Evolutionary conservation across 306 rosid species (phyloP).

Genomic region (Purshia tridentata): DNA sequence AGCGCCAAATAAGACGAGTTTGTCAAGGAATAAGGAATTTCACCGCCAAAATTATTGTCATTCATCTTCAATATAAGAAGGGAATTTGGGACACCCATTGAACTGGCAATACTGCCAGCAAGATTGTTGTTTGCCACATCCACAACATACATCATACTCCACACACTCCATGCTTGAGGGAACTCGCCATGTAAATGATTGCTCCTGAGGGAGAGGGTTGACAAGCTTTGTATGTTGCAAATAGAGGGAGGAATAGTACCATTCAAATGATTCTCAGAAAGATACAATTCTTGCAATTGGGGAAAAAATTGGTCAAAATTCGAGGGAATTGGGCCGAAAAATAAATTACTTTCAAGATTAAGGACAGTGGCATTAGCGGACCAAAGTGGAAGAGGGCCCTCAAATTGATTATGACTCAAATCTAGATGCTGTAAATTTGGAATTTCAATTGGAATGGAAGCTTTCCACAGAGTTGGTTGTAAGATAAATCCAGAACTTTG

Average conservation of each 20-base stretch:
- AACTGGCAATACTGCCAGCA: background rate
- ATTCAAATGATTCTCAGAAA: background rate
- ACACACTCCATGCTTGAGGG: background rate
- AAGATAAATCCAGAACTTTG: background rate
- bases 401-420: background rate
- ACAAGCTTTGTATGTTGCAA: background rate
- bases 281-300: background rate
- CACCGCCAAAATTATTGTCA: background rate
- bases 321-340: background rate
- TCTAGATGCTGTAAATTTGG: background rate
- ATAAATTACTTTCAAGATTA: background rate
- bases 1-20: fast-evolving
- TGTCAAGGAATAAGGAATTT: background rate
- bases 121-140: background rate
- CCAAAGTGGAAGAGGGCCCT: background rate
- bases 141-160: fast-evolving
- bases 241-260: background rate
- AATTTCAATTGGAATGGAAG: background rate
- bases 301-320: background rate
- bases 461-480: background rate
- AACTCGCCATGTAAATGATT: background rate
- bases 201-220: background rate
- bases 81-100: background rate
- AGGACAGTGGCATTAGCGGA: background rate
- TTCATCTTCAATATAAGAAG: background rate